Evolutionary conservation across 1,284 basidiomycete genomes (phyloP).

Genomic region (Pyrrhoderma lamaoense): DNA sequence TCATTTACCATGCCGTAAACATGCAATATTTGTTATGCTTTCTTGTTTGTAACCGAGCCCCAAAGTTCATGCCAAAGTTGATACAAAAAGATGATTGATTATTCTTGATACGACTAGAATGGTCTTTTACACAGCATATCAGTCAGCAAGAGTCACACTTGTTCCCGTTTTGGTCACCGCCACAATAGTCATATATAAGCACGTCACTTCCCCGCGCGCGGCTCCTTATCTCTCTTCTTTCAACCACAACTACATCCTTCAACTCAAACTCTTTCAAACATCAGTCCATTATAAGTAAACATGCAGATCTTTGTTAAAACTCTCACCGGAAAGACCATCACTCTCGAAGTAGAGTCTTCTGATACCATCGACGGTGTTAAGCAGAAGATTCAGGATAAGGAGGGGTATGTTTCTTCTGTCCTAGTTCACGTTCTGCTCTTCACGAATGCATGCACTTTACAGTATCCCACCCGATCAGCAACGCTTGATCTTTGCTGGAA

Average conservation of each 20-base stretch:
- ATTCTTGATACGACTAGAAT: no score
- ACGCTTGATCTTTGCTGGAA: constrained; percentile 49
- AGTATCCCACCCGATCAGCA: constrained; percentile 45
- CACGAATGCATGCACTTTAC: not conserved
- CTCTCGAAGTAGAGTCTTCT: constrained; percentile 79
- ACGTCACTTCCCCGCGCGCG: no score
- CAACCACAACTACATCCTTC: not conserved
- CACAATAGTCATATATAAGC: no score
- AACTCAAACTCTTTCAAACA: constrained; percentile 33
- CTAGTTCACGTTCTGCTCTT: not conserved
- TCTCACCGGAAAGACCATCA: constrained; percentile 91
- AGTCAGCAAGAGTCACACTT: no score
- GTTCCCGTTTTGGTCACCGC: no score
- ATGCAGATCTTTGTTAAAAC: constrained; percentile 90
- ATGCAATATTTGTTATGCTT: no score
- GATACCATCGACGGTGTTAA: constrained; percentile 74
- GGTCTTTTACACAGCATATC: no score
- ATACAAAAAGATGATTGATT: no score
- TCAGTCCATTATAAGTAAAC: constrained; percentile 69
- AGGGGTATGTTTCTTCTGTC: constrained; percentile 36
- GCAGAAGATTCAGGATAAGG: constrained; percentile 73
- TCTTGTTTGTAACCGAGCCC: no score
- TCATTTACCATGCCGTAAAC: no score
- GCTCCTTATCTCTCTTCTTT: constrained; percentile 4
- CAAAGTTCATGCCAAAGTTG: no score